Evolutionary conservation across 75 land plant genomes (phyloP).

Genomic region (Pinus taeda): DNA sequence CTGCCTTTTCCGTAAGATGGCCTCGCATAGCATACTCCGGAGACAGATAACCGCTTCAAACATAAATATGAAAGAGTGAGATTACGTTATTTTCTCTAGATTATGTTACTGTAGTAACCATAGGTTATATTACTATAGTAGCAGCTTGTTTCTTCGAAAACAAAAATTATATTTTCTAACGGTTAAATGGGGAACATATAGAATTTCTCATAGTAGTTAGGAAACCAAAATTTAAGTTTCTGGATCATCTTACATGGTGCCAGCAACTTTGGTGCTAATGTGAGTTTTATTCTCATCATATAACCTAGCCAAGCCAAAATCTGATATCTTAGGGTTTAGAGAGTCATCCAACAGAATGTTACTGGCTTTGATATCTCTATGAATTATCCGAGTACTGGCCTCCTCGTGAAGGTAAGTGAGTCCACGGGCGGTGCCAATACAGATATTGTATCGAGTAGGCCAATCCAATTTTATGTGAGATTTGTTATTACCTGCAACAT

Average conservation of each 20-base stretch:
- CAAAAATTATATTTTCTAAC: too few species aligned
- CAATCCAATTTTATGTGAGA: constrained; percentile 27
- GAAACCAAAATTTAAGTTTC: too few species aligned
- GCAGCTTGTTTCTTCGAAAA: too few species aligned
- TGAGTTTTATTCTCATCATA: constrained; percentile 83
- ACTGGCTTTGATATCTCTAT: constrained; percentile 88
- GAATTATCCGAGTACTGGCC: constrained; percentile 62
- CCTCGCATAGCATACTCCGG: too few species aligned
- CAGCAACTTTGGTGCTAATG: constrained; percentile 86
- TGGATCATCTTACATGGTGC: constrained; percentile 62
- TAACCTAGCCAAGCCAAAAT: constrained; percentile 91
- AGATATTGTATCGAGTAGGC: constrained; percentile 50
- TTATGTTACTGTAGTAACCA: too few species aligned
- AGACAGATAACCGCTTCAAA: too few species aligned
- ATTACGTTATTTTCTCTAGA: too few species aligned
- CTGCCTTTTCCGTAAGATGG: too few species aligned
- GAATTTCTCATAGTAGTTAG: too few species aligned
- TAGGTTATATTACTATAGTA: too few species aligned
- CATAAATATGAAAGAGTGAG: too few species aligned
- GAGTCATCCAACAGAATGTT: constrained; percentile 76
- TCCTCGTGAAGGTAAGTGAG: constrained; percentile 92
- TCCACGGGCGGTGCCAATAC: constrained; percentile 64
- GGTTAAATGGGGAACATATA: too few species aligned
- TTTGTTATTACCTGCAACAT: background rate
- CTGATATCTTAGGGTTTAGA: constrained; percentile 74